Evolutionary conservation across 768 basidiomycete species (phyloP).

Genomic region (Serendipita sp.): DNA sequence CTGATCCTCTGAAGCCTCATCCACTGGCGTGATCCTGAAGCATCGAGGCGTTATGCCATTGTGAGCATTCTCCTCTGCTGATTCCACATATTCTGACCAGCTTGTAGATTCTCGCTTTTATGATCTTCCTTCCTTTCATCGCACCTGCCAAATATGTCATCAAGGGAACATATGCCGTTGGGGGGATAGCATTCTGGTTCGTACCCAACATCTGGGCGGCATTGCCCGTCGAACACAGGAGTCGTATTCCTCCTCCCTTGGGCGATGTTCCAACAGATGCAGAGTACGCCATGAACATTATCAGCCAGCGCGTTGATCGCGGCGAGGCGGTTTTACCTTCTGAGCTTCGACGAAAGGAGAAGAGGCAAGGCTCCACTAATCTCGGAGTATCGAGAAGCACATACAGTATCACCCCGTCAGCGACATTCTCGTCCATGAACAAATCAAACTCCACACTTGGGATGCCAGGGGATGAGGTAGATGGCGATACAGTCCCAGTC

Average conservation of each 20-base stretch:
- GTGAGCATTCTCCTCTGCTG: conserved; percentile 21
- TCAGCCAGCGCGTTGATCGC: conserved; percentile 39
- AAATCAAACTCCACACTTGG: neutral
- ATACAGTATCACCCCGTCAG: conserved; percentile 12
- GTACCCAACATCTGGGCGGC: conserved; percentile 37
- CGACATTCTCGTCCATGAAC: conserved; percentile 1
- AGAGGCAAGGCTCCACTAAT: conserved; percentile 11
- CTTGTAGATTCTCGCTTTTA: conserved; percentile 24
- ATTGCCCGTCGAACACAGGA: conserved; percentile 30
- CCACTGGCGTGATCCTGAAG: conserved; percentile 43
- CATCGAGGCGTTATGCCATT: conserved; percentile 32
- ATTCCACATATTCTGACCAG: conserved; percentile 6
- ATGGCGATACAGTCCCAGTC: neutral
- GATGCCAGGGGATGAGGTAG: neutral
- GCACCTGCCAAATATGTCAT: conserved; percentile 35
- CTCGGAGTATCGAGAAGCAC: neutral
- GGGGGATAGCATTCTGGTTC: conserved; percentile 50
- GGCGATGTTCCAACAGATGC: conserved; percentile 46
- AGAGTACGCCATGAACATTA: conserved; percentile 55
- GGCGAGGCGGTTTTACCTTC: conserved; percentile 33
- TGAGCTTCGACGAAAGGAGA: conserved; percentile 14
- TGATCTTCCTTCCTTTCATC: conserved; percentile 27
- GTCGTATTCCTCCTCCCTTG: conserved; percentile 32
- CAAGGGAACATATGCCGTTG: conserved; percentile 30
- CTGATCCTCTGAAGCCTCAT: conserved; percentile 32